Conservation (phyloP, 2,329 filamentous ascomycete genomes). For the Bertia moriformis region DNA sequence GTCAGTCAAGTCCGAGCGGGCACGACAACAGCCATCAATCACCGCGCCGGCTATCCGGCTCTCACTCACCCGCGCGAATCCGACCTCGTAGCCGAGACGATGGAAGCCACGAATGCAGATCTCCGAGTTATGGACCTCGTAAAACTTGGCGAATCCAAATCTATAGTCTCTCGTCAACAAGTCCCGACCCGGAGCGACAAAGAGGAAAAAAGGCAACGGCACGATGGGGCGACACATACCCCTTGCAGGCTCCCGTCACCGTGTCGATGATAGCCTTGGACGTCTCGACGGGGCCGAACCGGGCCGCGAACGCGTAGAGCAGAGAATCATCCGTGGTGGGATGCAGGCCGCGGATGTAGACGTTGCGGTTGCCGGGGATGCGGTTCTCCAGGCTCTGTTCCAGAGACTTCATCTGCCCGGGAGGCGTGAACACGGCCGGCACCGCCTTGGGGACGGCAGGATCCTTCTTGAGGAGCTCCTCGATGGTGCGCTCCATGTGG, state of each 20-base stretch:
- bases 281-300: constrained; percentile 87
- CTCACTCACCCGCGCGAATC: constrained; percentile 86
- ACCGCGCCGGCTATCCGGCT: no score
- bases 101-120: constrained; percentile 94
- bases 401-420: constrained; percentile 73
- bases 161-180: constrained; percentile 30
- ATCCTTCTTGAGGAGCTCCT: constrained; percentile 57
- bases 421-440: constrained; percentile 73
- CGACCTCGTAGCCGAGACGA: constrained; percentile 88
- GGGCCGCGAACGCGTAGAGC: constrained; percentile 64
- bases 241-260: constrained; percentile 85
- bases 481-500: constrained; percentile 34
- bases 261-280: constrained; percentile 98
- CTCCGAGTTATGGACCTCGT: constrained; percentile 74
- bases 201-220: background rate
- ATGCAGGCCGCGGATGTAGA: constrained; percentile 92
- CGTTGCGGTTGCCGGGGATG: constrained; percentile 81
- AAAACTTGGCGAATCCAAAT: constrained; percentile 95
- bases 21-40: no score
- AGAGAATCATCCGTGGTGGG: constrained; percentile 91
- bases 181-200: no score
- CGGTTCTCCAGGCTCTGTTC: constrained; percentile 92
- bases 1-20: constrained; percentile 31
- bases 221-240: constrained; percentile 36
- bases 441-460: constrained; percentile 77